Percentiles rank a stretch among this genome's conserved stretches.
These are phyloP conservation scores for Trichoderma sp. DNA, from an alignment of 2,329 filamentous ascomycete genomes.

Conservation along the genomic window DNA sequence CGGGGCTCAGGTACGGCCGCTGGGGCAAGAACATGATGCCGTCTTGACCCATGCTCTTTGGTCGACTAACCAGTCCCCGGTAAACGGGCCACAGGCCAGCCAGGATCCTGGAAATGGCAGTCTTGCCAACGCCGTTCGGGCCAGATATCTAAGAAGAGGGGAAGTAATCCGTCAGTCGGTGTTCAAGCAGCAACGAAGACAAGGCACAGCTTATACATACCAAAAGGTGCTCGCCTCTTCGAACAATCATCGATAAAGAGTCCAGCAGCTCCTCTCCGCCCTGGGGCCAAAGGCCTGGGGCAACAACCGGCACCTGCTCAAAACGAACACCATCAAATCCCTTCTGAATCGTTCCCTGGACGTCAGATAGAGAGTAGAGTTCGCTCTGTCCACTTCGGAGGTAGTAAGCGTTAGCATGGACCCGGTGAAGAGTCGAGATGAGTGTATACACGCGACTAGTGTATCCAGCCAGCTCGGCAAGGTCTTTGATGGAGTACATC, in stretches of 20 bases:
- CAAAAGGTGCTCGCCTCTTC: slow-evolving; percentile 85
- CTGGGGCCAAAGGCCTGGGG: slow-evolving; percentile 80
- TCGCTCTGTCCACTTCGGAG: slow-evolving; percentile 66
- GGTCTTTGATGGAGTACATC: slow-evolving; percentile 99
- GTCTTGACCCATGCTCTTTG: slow-evolving; percentile 74
- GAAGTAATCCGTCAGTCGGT: neutral
- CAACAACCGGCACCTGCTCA: slow-evolving; percentile 89
- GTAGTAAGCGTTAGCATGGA: slow-evolving; percentile 86
- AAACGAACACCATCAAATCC: slow-evolving; percentile 93
- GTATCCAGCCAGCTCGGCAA: slow-evolving; percentile 92
- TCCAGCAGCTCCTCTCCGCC: slow-evolving; percentile 91
- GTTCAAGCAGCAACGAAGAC: too few relatives aligned
- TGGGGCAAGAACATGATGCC: slow-evolving; percentile 99
- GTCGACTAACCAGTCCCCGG: slow-evolving; percentile 83
- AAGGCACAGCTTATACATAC: slow-evolving; percentile 33
- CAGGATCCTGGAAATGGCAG: slow-evolving; percentile 79
- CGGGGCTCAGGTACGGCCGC: slow-evolving; percentile 85
- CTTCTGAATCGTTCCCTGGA: slow-evolving; percentile 89
- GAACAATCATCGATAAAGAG: slow-evolving; percentile 83
- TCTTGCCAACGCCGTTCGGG: slow-evolving; percentile 92
- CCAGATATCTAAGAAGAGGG: slow-evolving; percentile 66
- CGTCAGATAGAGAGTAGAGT: slow-evolving; percentile 83
- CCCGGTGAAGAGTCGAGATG: slow-evolving; percentile 89
- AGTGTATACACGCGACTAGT: slow-evolving; percentile 94
- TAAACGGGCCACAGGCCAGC: slow-evolving; percentile 96